These are phyloP conservation scores for Strigomonas culicis DNA, from an alignment of 208 protist genomes.

Conservation along the genomic window DNA sequence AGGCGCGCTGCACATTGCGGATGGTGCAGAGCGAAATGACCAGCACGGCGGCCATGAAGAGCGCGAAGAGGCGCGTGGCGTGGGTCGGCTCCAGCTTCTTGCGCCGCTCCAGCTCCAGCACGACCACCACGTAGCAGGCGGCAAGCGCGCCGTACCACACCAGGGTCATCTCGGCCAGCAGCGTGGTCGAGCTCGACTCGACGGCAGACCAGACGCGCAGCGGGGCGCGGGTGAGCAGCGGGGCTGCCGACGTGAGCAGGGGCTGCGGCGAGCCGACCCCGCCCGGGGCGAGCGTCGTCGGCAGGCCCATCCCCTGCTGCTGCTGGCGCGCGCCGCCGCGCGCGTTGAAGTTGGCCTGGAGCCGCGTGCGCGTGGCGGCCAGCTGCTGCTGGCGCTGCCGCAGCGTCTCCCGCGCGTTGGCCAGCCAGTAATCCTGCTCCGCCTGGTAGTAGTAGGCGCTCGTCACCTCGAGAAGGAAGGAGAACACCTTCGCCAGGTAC, in stretches of 20 bases:
- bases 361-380: neutral
- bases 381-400: conserved; percentile 12
- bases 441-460: conserved; percentile 59
- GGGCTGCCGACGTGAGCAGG: neutral
- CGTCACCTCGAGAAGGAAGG: conserved; percentile 76
- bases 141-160: conserved; percentile 61
- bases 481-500: conserved; percentile 74
- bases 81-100: conserved; percentile 23
- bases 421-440: conserved; percentile 13
- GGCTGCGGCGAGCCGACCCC: neutral
- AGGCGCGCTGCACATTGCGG: conserved; percentile 74
- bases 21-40: conserved; percentile 42
- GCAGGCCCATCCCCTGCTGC: neutral
- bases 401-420: conserved; percentile 9
- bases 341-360: neutral
- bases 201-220: neutral
- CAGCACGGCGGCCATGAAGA: conserved; percentile 25
- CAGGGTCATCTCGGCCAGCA: conserved; percentile 24
- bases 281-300: neutral
- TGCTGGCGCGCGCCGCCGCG: neutral
- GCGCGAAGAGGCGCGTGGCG: conserved; percentile 23
- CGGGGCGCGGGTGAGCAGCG: neutral
- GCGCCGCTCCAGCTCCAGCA: conserved; percentile 51
- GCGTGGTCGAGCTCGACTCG: too few species aligned
- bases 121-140: conserved; percentile 39